Conservation (phyloP, 1,139 yeast species). For the Tardiomyces depauwii region DNA sequence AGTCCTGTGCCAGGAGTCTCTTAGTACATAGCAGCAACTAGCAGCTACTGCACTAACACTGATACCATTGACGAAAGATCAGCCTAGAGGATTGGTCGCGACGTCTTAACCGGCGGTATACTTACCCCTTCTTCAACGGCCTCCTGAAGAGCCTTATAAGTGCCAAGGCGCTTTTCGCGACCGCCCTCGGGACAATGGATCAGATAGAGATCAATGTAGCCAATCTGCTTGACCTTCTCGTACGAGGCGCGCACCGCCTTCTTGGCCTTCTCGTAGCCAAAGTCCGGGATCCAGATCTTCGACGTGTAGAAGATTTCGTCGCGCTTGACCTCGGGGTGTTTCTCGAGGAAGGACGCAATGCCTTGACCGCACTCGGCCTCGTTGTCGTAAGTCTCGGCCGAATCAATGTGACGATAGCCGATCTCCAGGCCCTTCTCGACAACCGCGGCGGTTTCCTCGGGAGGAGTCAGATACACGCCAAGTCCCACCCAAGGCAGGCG, state of each 20-base stretch:
- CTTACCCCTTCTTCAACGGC: constrained; percentile 19
- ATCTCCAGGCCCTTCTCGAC: constrained; percentile 42
- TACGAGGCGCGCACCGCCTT: constrained; percentile 23
- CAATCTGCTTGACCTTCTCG: constrained; percentile 34
- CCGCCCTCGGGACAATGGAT: constrained; percentile 32
- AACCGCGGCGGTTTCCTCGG: constrained; percentile 28
- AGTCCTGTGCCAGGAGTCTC: too few relatives aligned
- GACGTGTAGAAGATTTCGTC: constrained; percentile 27
- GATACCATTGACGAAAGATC: too few relatives aligned
- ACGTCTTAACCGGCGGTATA: too few relatives aligned
- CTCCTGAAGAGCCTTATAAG: constrained; percentile 37
- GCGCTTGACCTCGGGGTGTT: constrained; percentile 27
- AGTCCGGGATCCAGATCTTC: constrained; percentile 29
- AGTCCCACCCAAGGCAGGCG: constrained; percentile 44
- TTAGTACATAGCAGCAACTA: too few relatives aligned
- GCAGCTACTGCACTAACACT: too few relatives aligned
- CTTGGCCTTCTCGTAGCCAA: constrained; percentile 31
- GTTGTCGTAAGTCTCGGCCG: constrained; percentile 45
- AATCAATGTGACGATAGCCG: constrained; percentile 65
- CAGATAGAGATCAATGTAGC: constrained; percentile 33
- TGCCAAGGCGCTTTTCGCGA: constrained; percentile 28
- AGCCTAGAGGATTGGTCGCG: too few relatives aligned
- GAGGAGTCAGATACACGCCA: constrained; percentile 44
- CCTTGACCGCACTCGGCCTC: constrained; percentile 34
- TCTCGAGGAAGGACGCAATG: constrained; percentile 34